Percentiles rank a stretch among this genome's conserved stretches.
These are phyloP conservation scores for Smittium culicis DNA, from an alignment of 371 early-diverging fungal genomes.

Conservation along the genomic window DNA sequence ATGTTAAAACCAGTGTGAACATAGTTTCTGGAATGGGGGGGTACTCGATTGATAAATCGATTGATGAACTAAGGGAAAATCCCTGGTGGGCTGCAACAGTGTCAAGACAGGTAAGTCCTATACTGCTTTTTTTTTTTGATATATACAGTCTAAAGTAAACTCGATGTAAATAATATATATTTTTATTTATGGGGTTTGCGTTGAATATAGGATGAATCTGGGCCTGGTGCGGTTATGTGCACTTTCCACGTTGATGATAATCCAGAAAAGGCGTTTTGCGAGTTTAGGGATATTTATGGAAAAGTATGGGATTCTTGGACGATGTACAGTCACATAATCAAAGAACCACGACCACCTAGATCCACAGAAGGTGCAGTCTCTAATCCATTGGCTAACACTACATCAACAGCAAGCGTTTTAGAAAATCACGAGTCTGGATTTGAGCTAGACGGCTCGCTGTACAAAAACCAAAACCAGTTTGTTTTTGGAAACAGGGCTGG, in stretches of 20 bases:
- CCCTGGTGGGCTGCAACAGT: constrained; percentile 7
- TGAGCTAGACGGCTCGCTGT: too few species aligned
- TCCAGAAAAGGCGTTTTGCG: not conserved
- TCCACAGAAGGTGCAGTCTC: not conserved
- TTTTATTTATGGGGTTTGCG: not conserved
- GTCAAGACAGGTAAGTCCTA: not conserved
- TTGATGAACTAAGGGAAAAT: not conserved
- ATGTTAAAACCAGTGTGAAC: not conserved
- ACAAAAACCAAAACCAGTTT: not conserved
- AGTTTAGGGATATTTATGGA: constrained; percentile 6
- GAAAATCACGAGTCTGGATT: not conserved
- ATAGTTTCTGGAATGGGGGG: constrained; percentile 6
- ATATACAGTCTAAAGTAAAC: too few species aligned
- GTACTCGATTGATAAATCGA: not conserved
- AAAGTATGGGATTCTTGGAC: constrained; percentile 3
- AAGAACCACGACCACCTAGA: not conserved
- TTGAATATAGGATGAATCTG: not conserved
- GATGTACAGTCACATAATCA: not conserved
- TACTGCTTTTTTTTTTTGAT: not conserved
- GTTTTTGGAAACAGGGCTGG: constrained; percentile 1
- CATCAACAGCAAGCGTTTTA: too few species aligned
- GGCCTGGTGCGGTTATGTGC: not conserved
- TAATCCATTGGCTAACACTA: too few species aligned
- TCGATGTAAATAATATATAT: too few species aligned
- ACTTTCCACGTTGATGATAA: constrained; percentile 7